phyloP scores from a whole-genome alignment of 495 filamentous ascomycete species.

The Penicillium flavigenum region DNA sequence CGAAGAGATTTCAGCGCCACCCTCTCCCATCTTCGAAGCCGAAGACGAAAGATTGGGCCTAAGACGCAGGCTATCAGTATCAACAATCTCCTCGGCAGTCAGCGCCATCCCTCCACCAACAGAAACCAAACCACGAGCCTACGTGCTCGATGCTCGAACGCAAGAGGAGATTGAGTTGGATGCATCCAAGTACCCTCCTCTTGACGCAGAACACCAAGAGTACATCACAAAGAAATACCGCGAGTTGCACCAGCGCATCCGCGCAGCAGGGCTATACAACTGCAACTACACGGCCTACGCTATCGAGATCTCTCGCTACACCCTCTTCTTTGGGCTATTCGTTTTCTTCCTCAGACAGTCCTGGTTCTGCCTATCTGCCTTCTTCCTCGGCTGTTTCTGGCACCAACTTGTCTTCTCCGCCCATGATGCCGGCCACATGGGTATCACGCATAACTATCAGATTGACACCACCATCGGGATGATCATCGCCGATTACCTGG shows the following conservation, averaged over 20 bases:
- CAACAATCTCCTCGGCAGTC: conserved; percentile 51
- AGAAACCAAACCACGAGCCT: conserved; percentile 10
- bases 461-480: conserved; percentile 80
- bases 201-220: conserved; percentile 66
- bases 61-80: conserved; percentile 33
- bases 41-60: conserved; percentile 8
- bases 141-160: conserved; percentile 63
- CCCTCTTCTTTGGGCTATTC: conserved; percentile 58
- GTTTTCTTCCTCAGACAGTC: conserved; percentile 38
- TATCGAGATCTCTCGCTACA: conserved; percentile 64
- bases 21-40: conserved; percentile 20
- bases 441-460: conserved; percentile 82
- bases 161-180: conserved; percentile 67
- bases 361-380: conserved; percentile 46
- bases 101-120: conserved; percentile 3
- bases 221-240: conserved; percentile 74
- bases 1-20: conserved; percentile 15
- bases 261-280: conserved; percentile 68
- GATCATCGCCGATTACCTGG: conserved; percentile 77
- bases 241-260: conserved; percentile 61
- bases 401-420: conserved; percentile 87
- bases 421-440: conserved; percentile 91
- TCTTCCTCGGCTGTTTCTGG: conserved; percentile 79
- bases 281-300: conserved; percentile 80
- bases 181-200: conserved; percentile 67